Percentiles rank a stretch among this genome's conserved stretches.
Conservation (phyloP, 257 asterid species). For the Catharanthus roseus region DNA sequence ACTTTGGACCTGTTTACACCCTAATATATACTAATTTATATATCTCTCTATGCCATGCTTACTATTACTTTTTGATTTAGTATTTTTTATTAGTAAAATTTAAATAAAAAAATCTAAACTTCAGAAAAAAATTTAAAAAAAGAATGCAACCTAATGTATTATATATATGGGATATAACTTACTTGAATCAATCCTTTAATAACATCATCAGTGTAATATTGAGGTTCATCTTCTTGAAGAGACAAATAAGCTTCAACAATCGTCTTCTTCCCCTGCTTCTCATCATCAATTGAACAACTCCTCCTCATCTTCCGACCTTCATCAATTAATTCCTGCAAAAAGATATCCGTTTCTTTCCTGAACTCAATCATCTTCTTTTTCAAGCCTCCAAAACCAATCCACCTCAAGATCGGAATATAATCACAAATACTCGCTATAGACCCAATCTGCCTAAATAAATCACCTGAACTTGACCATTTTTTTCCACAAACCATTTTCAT, state of each 20-base stretch:
- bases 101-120: no score
- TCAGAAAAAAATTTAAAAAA: no score
- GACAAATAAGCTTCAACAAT: neutral
- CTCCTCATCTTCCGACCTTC: neutral
- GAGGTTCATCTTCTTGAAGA: neutral
- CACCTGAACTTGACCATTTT: neutral
- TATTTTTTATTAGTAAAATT: no score
- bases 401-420: neutral
- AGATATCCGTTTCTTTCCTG: neutral
- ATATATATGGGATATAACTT: no score
- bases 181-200: neutral
- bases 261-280: neutral
- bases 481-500: neutral
- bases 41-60: no score
- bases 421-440: neutral
- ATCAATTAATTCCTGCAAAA: neutral
- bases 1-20: no score
- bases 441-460: no score
- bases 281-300: neutral
- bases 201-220: no score
- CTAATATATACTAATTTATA: no score
- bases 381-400: neutral
- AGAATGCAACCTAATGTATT: no score
- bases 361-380: no score
- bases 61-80: no score